A percentile compares a stretch with the other conserved stretches of the same genome.
These are phyloP conservation scores for Cucumis cinereus DNA, from an alignment of 306 rosid genomes.

Conservation along the genomic window DNA sequence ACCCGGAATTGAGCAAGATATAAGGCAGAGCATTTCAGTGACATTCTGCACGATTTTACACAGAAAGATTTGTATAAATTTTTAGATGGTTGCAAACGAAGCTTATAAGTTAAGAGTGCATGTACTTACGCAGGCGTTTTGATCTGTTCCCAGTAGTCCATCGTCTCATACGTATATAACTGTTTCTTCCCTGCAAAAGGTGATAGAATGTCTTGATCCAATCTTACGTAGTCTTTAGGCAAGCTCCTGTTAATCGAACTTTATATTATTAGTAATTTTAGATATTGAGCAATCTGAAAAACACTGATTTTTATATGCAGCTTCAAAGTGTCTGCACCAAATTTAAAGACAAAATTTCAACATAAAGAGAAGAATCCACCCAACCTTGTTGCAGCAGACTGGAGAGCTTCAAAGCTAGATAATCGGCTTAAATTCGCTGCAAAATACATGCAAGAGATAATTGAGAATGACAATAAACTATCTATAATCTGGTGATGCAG, in stretches of 20 bases:
- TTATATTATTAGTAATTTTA: neutral
- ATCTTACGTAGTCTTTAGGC: slow-evolving; percentile 62
- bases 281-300: neutral
- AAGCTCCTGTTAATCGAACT: slow-evolving; percentile 37
- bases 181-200: slow-evolving; percentile 96
- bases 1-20: slow-evolving; percentile 75
- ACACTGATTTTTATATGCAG: neutral
- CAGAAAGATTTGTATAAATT: slow-evolving; percentile 1
- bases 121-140: slow-evolving; percentile 75
- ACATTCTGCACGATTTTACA: slow-evolving; percentile 56
- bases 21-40: slow-evolving; percentile 78
- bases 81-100: slow-evolving; percentile 4
- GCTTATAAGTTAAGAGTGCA: slow-evolving; percentile 3
- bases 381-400: slow-evolving; percentile 70
- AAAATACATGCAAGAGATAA: slow-evolving; percentile 13
- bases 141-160: slow-evolving; percentile 94
- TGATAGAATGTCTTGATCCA: slow-evolving; percentile 95
- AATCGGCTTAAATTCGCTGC: slow-evolving; percentile 84
- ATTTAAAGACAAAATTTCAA: neutral
- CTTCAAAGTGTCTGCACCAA: neutral
- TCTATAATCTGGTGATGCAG: neutral
- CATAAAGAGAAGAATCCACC: neutral
- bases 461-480: neutral
- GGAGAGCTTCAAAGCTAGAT: slow-evolving; percentile 91
- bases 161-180: slow-evolving; percentile 68